These are phyloP conservation scores for Peronosclerospora sorghi DNA, from an alignment of 352 stramenopile genomes.

Conservation along the genomic window DNA sequence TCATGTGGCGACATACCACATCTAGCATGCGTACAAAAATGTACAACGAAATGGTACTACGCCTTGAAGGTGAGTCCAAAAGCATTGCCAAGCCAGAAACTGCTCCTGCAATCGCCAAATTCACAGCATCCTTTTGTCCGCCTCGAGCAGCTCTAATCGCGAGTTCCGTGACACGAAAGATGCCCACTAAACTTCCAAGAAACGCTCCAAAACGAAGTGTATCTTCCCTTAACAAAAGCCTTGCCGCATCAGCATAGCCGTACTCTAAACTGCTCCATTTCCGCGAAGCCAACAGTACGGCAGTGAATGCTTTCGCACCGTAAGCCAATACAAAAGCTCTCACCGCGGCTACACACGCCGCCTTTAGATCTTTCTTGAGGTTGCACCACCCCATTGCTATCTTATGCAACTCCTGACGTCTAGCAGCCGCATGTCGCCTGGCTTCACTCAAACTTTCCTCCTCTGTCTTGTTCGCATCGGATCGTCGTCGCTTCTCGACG, in stretches of 20 bases:
- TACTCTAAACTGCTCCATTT: conserved; percentile 74
- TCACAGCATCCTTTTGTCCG: conserved; percentile 35
- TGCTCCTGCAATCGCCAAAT: conserved; percentile 56
- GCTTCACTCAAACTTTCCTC: conserved; percentile 13
- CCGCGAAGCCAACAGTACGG: conserved; percentile 58
- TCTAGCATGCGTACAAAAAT: conserved; percentile 82
- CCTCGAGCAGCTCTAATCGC: conserved; percentile 29
- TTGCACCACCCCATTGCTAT: conserved; percentile 18
- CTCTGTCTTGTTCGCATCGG: not conserved
- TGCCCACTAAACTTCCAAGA: conserved; percentile 60
- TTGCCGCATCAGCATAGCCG: conserved; percentile 62
- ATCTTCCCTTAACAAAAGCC: conserved; percentile 48
- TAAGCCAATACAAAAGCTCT: conserved; percentile 65
- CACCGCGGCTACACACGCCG: conserved; percentile 32
- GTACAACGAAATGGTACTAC: conserved; percentile 71
- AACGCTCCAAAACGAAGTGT: conserved; percentile 75
- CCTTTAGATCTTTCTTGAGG: conserved; percentile 37
- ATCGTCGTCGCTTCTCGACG: conserved; percentile 6
- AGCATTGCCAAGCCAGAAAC: conserved; percentile 61
- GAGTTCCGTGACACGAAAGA: conserved; percentile 59
- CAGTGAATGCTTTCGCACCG: conserved; percentile 74
- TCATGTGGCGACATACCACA: conserved; percentile 61
- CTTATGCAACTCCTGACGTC: conserved; percentile 25
- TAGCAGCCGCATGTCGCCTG: conserved; percentile 19
- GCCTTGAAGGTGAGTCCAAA: conserved; percentile 50